phyloP scores from a whole-genome alignment of 345 rosid genomes.

The Arabidopsis arenosa region DNA sequence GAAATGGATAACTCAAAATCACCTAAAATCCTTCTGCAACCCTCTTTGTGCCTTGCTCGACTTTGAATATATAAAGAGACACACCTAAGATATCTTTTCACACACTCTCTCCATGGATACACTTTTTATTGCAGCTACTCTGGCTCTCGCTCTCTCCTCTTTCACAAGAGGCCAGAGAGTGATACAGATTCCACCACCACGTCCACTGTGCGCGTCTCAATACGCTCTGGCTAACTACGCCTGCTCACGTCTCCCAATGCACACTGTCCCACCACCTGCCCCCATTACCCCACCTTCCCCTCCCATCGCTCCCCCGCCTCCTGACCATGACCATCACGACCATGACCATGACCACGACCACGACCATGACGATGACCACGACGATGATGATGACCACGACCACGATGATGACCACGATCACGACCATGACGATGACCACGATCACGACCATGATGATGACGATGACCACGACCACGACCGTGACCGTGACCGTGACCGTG shows the following conservation, averaged over 20 bases:
- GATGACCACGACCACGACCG: not conserved
- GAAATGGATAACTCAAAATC: constrained; percentile 11
- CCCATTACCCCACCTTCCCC: constrained; percentile 42
- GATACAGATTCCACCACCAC: constrained; percentile 46
- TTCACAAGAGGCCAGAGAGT: constrained; percentile 39
- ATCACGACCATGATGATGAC: not conserved
- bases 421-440: constrained; percentile 5
- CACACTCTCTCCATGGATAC: constrained; percentile 35
- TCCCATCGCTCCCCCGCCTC: constrained; percentile 33
- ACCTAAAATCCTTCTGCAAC: constrained; percentile 41
- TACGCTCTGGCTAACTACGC: constrained; percentile 70
- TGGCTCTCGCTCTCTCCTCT: constrained; percentile 11
- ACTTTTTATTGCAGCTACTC: constrained; percentile 29
- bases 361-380: not conserved
- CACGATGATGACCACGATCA: constrained; percentile 3
- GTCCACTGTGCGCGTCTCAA: constrained; percentile 74
- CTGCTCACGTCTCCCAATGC: constrained; percentile 53
- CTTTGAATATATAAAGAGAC: constrained; percentile 34
- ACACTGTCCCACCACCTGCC: constrained; percentile 39
- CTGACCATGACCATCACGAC: constrained; percentile 13
- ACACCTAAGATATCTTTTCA: constrained; percentile 24
- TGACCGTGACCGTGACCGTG: constrained; percentile 2
- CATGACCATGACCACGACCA: not conserved
- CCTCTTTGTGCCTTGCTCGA: constrained; percentile 31
- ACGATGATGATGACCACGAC: constrained; percentile 25